These are phyloP conservation scores for Coprinopsis cinerea DNA, from an alignment of 768 basidiomycete genomes.

Conservation along the genomic window DNA sequence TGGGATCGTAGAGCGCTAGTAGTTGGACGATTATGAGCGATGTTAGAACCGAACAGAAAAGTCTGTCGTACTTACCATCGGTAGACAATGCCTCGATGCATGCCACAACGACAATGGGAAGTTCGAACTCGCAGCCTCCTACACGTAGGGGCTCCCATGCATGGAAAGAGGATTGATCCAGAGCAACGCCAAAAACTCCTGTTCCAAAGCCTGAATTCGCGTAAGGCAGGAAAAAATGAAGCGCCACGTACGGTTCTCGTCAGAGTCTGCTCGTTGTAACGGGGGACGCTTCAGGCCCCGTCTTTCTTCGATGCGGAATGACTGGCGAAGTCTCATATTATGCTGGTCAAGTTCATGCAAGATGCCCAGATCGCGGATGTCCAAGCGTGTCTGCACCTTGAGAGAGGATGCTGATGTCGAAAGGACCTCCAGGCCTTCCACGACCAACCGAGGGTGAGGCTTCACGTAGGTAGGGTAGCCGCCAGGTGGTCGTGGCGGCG, in stretches of 20 bases:
- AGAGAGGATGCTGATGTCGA: neutral
- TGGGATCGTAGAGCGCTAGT: constrained; percentile 28
- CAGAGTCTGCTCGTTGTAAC: neutral
- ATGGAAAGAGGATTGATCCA: neutral
- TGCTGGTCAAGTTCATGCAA: neutral
- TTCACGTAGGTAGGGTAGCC: neutral
- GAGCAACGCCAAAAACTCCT: neutral
- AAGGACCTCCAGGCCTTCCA: too few species aligned
- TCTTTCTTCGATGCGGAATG: neutral
- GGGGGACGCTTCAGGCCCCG: neutral
- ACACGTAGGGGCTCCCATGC: neutral
- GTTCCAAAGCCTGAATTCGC: neutral
- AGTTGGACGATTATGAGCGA: neutral
- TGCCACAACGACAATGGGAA: constrained; percentile 35
- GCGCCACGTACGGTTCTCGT: neutral
- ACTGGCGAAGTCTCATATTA: neutral
- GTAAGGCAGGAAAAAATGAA: too few species aligned
- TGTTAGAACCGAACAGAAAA: too few species aligned
- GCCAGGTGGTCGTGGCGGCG: too few species aligned
- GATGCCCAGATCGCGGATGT: neutral
- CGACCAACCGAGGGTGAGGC: neutral
- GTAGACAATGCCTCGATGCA: constrained; percentile 40
- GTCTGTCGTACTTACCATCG: constrained; percentile 26
- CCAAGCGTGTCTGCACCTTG: neutral
- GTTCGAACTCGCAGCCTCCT: constrained; percentile 29